These are phyloP conservation scores for Auricularia sp. DNA, from an alignment of 768 basidiomycete species.

Conservation along the genomic window DNA sequence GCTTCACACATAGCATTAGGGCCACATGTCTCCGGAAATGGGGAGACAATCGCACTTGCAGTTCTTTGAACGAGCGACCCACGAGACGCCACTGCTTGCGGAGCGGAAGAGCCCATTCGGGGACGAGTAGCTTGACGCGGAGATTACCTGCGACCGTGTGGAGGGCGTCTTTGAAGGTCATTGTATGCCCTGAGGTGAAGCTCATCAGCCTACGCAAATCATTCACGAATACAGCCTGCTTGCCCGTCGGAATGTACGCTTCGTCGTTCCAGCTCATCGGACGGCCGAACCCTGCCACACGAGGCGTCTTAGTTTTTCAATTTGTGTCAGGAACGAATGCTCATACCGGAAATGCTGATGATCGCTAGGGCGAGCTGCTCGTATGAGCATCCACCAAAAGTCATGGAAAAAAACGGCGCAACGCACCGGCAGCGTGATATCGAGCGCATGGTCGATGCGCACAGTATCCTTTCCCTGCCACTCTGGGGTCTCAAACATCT, in stretches of 20 bases:
- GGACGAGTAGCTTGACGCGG: conserved; percentile 29
- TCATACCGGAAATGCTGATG: not conserved
- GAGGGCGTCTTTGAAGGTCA: conserved; percentile 42
- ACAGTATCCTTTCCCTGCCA: conserved; percentile 37
- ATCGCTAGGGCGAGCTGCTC: not conserved
- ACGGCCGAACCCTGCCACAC: too few relatives aligned
- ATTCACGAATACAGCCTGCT: too few relatives aligned
- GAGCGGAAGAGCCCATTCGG: conserved; percentile 29
- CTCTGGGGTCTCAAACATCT: conserved; percentile 32
- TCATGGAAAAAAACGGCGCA: not conserved
- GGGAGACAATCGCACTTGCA: conserved; percentile 14
- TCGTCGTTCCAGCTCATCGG: too few relatives aligned
- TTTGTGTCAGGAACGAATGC: too few relatives aligned
- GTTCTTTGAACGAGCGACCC: conserved; percentile 18
- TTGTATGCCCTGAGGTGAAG: conserved; percentile 1
- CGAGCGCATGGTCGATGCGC: conserved; percentile 35
- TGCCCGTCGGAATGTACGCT: too few relatives aligned
- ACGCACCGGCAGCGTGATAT: conserved; percentile 45
- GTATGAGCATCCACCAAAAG: not conserved
- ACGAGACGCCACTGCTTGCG: conserved; percentile 24
- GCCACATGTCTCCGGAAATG: not conserved
- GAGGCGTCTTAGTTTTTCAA: too few relatives aligned
- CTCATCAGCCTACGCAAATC: too few relatives aligned
- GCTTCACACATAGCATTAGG: conserved; percentile 14
- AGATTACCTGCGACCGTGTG: conserved; percentile 32